Base-by-base conservation (phyloP, 352 stramenopile species). In the Aphanomyces cochlioides region DNA sequence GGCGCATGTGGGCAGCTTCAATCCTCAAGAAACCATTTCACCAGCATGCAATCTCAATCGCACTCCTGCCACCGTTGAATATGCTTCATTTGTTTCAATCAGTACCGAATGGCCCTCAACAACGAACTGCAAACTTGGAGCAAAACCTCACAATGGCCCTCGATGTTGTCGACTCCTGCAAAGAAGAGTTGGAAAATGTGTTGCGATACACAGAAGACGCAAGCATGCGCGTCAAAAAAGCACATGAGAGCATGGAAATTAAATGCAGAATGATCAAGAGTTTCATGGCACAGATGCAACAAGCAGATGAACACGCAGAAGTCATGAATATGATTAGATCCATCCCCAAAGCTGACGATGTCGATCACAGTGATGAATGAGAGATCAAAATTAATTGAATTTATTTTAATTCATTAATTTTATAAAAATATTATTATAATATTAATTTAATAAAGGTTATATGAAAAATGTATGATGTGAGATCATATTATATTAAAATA, bases 141-240 rank as follows among this genome's bases (percentile, higher is more conserved):
- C 45, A 17, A 10, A 50, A 50, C 45, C 10, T 17, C 45, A 50
- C 10, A 50, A 50, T 17, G 10, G 45, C 17, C 17, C 10, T 50
- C 17, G 45, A 50, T 50, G 45, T 50, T 50, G 45, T 50, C 17
- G 45, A 50, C n/a, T n/a, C n/a, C n/a, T n/a, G n/a, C n/a, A n/a
- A n/a, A n/a, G n/a, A n/a, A n/a, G n/a, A n/a, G n/a, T n/a, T n/a
- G n/a, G n/a, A n/a, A n/a, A n/a, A 50, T 10, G 17, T 15, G 17
- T 50, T 17, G 45, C 17, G 10, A 17, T 17, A 17, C 45, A 50
- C 10, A 50, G 45, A 50, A 10, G 10, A 10, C 10, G 17, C 10
- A 15, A 15, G 45, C 17, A 15, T 50, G 10, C 10, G 45, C 45
- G n/a, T n/a, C n/a, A n/a, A n/a, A n/a, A n/a, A 50, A 17, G 10